Percentiles rank a stretch among this genome's conserved stretches.
Conservation (phyloP, 2,329 filamentous ascomycete species). For the Neonectria punicea region DNA sequence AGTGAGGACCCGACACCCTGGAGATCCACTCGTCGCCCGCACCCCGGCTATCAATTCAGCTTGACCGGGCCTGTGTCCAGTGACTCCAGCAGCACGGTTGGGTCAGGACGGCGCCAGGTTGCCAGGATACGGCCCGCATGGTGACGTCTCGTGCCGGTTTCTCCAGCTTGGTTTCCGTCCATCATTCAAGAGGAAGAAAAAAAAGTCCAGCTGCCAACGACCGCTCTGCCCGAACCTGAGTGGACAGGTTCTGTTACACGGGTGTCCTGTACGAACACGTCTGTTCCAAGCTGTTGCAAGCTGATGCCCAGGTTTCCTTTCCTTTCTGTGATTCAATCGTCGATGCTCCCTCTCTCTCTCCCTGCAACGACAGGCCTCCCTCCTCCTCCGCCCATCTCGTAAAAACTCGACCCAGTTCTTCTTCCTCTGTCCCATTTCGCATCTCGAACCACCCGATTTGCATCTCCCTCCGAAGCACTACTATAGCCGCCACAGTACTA, state of each 20-base stretch:
- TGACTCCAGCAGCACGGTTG: conserved; percentile 4
- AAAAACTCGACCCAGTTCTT: not conserved
- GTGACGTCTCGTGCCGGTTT: conserved; percentile 8
- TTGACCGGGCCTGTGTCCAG: conserved; percentile 6
- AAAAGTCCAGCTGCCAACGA: conserved; percentile 14
- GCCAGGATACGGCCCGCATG: conserved; percentile 13
- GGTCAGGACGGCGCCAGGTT: not conserved
- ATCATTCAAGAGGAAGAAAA: conserved; percentile 12
- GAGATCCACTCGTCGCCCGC: conserved; percentile 9
- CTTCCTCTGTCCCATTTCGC: not conserved
- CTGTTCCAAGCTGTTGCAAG: not conserved
- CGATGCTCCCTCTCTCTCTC: not conserved
- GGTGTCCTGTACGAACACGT: conserved; percentile 33
- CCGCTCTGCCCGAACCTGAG: conserved; percentile 14
- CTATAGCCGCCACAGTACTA: not conserved
- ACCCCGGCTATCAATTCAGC: conserved; percentile 6
- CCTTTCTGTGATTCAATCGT: not conserved
- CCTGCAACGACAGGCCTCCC: not conserved
- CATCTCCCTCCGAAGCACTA: not conserved
- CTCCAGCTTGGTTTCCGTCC: conserved; percentile 10
- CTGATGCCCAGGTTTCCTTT: not conserved
- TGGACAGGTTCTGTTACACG: conserved; percentile 32
- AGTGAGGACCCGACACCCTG: conserved; percentile 8
- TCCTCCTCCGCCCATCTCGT: not conserved
- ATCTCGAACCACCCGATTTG: conserved; percentile 7